Percentiles rank a stretch among this genome's conserved stretches.
Evolutionary conservation across 257 asterid species (phyloP).

Genomic region (Salvia hispanica): DNA sequence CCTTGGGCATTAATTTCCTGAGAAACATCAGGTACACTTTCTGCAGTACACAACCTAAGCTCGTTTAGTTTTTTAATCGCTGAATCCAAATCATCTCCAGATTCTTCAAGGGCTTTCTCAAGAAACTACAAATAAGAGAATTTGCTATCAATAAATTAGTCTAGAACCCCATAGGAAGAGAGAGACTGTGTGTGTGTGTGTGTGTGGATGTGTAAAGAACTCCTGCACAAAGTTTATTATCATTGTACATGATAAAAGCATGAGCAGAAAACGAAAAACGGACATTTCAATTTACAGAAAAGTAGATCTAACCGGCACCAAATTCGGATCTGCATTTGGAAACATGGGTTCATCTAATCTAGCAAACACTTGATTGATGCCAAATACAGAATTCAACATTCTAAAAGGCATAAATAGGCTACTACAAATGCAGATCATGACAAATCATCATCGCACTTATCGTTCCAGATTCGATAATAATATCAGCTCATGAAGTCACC

Average conservation of each 20-base stretch:
- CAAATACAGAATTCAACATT: constrained; percentile 6
- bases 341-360: constrained; percentile 18
- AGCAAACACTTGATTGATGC: constrained; percentile 2
- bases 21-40: constrained; percentile 46
- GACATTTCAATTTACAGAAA: constrained; percentile 21
- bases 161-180: constrained; percentile 8
- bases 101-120: constrained; percentile 79
- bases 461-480: constrained; percentile 9
- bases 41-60: constrained; percentile 69
- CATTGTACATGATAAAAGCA: background rate
- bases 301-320: constrained; percentile 22
- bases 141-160: constrained; percentile 28
- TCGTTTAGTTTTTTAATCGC: constrained; percentile 77
- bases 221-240: background rate
- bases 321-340: constrained; percentile 21
- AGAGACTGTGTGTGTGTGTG: constrained; percentile 21
- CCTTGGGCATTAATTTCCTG: constrained; percentile 56
- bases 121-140: constrained; percentile 56
- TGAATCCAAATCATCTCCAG: constrained; percentile 77
- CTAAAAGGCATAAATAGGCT: constrained; percentile 13
- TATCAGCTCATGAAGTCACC: background rate
- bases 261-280: constrained; percentile 4
- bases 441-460: constrained; percentile 11
- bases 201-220: background rate
- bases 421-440: constrained; percentile 3